phyloP scores from a whole-genome alignment of 2,329 filamentous ascomycete species.

The Trichoderma afroharzianum region DNA sequence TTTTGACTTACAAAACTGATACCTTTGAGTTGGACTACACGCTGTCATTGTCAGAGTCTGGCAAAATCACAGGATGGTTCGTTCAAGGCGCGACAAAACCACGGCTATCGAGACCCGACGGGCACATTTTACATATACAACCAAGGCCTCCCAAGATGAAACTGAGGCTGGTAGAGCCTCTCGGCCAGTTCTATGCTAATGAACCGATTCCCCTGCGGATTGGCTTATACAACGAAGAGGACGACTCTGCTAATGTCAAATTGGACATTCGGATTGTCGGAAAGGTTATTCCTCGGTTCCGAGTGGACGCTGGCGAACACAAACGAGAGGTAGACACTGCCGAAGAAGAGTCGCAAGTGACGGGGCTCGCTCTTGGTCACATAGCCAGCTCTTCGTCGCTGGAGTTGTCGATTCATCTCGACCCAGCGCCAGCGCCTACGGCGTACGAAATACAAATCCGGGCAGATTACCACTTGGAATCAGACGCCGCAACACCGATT shows the following conservation, averaged over 20 bases:
- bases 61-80: conserved; percentile 48
- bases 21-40: conserved; percentile 66
- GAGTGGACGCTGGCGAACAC: conserved; percentile 36
- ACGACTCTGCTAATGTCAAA: conserved; percentile 68
- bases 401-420: conserved; percentile 46
- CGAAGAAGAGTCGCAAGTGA: conserved; percentile 42
- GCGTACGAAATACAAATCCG: conserved; percentile 68
- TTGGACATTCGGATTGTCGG: conserved; percentile 68
- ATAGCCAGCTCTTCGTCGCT: conserved; percentile 45
- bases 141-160: conserved; percentile 92
- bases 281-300: conserved; percentile 46
- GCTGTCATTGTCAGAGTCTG: conserved; percentile 48
- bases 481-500: conserved; percentile 77
- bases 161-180: conserved; percentile 60
- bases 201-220: conserved; percentile 69
- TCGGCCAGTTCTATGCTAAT: conserved; percentile 78
- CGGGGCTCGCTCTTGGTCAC: conserved; percentile 42
- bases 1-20: conserved; percentile 59
- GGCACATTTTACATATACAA: conserved; percentile 64
- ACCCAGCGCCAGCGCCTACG: conserved; percentile 47
- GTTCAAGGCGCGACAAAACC: conserved; percentile 41
- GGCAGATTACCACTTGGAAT: conserved; percentile 72
- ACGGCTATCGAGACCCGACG: conserved; percentile 45
- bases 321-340: conserved; percentile 32
- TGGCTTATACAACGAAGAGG: conserved; percentile 76